phyloP scores from a whole-genome alignment of 106 monocot species.

The Apostasia shenzhenica region DNA sequence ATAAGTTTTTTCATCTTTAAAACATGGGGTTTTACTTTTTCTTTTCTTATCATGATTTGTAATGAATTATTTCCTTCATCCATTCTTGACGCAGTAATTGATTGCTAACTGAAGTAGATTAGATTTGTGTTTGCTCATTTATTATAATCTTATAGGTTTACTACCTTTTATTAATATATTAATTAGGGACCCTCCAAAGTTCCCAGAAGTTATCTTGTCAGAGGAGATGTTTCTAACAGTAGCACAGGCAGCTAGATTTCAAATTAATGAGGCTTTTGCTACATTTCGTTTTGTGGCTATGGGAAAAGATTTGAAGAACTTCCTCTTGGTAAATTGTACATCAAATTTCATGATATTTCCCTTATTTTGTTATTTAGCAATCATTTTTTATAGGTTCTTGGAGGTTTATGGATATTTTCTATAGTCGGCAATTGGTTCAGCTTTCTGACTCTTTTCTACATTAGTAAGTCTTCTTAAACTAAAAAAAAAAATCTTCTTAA shows the following conservation, averaged over 20 bases:
- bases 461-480: slow-evolving; percentile 12
- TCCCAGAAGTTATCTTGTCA: slow-evolving; percentile 40
- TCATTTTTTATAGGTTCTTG: slow-evolving; percentile 13
- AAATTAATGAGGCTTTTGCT: slow-evolving; percentile 48
- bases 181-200: slow-evolving; percentile 43
- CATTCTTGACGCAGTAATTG: no score
- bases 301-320: slow-evolving; percentile 38
- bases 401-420: slow-evolving; percentile 26
- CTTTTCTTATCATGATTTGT: no score
- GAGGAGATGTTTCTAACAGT: slow-evolving; percentile 34
- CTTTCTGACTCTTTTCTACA: slow-evolving; percentile 31
- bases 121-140: no score
- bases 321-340: neutral
- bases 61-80: no score
- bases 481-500: neutral
- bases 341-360: neutral
- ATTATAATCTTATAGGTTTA: neutral
- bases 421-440: slow-evolving; percentile 24
- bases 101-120: no score
- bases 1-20: no score
- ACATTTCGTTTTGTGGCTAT: slow-evolving; percentile 33
- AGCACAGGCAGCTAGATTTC: slow-evolving; percentile 25
- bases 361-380: neutral
- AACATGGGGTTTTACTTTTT: no score
- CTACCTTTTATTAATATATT: neutral